Evolutionary conservation across 306 rosid species (phyloP).

Genomic region (Dicorynia guianensis): DNA sequence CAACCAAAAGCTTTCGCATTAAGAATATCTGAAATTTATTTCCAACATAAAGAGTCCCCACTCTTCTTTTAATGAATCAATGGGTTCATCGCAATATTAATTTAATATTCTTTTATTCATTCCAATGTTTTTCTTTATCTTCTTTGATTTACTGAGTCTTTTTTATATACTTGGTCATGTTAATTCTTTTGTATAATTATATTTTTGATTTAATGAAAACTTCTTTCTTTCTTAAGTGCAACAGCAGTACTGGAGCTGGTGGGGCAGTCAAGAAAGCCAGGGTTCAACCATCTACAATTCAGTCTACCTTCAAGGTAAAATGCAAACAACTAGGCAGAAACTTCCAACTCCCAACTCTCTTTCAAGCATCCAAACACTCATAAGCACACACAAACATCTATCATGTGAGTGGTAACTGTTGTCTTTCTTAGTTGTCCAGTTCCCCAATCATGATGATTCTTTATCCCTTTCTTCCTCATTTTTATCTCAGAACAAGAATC

Average conservation of each 20-base stretch:
- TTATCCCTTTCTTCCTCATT: slow-evolving; percentile 43
- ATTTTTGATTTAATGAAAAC: neutral
- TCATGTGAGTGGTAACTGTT: slow-evolving; percentile 56
- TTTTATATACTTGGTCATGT: neutral
- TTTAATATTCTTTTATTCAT: neutral
- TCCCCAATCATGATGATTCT: slow-evolving; percentile 65
- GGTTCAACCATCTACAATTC: slow-evolving; percentile 84
- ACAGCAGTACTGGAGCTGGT: slow-evolving; percentile 77
- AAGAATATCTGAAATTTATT: slow-evolving; percentile 12
- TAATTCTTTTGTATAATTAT: neutral
- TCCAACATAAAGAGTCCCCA: slow-evolving; percentile 3
- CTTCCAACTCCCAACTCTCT: slow-evolving; percentile 50
- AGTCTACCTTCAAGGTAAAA: slow-evolving; percentile 89
- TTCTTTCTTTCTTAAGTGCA: slow-evolving; percentile 58
- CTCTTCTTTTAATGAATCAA: slow-evolving; percentile 28
- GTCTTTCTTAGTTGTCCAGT: slow-evolving; percentile 86
- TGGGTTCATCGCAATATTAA: neutral
- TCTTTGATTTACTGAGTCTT: slow-evolving; percentile 10
- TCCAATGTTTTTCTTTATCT: slow-evolving; percentile 18
- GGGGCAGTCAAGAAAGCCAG: slow-evolving; percentile 95
- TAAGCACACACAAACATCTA: slow-evolving; percentile 43
- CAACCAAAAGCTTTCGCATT: slow-evolving; percentile 40
- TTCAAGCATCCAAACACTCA: slow-evolving; percentile 43
- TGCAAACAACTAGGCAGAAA: slow-evolving; percentile 37
- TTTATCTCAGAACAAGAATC: slow-evolving; percentile 43